phyloP scores from a whole-genome alignment of 2,329 filamentous ascomycete species.

The Colletotrichum sp. region DNA sequence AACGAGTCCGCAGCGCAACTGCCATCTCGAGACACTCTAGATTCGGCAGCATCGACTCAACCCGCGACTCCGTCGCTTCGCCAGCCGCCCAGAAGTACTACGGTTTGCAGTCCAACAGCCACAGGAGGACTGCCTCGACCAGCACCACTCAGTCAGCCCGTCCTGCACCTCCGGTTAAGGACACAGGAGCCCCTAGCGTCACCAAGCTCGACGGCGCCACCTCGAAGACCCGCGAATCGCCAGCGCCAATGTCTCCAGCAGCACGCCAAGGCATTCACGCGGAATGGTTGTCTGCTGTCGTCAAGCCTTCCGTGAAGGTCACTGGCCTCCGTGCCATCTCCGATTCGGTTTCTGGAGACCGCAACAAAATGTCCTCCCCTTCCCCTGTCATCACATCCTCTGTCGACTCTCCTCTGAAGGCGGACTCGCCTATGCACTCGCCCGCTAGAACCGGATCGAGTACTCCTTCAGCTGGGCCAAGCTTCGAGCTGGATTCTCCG shows the following conservation, averaged over 20 bases:
- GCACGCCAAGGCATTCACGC: conserved; percentile 50
- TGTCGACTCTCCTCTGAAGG: conserved; percentile 52
- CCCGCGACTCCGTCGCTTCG: conserved; percentile 65
- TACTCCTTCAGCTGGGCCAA: conserved; percentile 68
- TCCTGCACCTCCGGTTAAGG: conserved; percentile 57
- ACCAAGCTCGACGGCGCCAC: conserved; percentile 61
- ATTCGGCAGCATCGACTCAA: conserved; percentile 80
- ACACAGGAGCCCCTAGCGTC: conserved; percentile 59
- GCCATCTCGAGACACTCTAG: conserved; percentile 76
- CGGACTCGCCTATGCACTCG: conserved; percentile 62
- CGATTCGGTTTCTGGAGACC: conserved; percentile 69
- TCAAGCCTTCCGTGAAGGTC: conserved; percentile 54
- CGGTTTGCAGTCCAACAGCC: conserved; percentile 50
- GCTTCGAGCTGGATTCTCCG: conserved; percentile 80
- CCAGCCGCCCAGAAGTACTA: conserved; percentile 76
- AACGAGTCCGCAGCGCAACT: conserved; percentile 69
- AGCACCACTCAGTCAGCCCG: conserved; percentile 60
- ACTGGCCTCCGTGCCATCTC: conserved; percentile 84
- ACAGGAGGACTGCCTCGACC: conserved; percentile 67
- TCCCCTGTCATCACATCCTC: conserved; percentile 38
- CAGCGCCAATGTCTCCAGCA: conserved; percentile 48
- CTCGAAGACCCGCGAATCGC: conserved; percentile 30
- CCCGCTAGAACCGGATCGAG: conserved; percentile 80
- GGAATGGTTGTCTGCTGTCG: conserved; percentile 60
- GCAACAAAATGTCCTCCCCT: conserved; percentile 47